phyloP scores from a whole-genome alignment of 2,329 filamentous ascomycete species.

The Thyridium curvatum region DNA sequence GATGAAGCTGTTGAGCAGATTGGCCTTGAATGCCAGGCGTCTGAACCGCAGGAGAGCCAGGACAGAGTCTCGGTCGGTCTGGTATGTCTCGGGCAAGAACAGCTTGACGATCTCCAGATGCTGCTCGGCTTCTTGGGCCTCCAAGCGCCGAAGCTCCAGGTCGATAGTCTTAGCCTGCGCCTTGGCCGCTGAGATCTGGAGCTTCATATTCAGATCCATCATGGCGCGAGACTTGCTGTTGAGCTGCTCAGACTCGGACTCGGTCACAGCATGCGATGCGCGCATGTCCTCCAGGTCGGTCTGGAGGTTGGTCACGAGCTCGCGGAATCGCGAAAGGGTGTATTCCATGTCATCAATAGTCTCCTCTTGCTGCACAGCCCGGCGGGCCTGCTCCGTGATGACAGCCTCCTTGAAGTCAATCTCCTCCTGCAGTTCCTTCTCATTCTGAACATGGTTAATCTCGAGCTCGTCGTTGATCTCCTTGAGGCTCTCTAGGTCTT shows the following conservation, averaged over 20 bases:
- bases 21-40: constrained; percentile 81
- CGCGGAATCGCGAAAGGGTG: constrained; percentile 80
- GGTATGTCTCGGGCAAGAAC: constrained; percentile 81
- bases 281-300: constrained; percentile 86
- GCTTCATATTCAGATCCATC: constrained; percentile 93
- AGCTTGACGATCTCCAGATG: constrained; percentile 84
- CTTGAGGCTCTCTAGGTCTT: constrained; percentile 82
- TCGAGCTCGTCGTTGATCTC: constrained; percentile 95
- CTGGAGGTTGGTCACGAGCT: constrained; percentile 80
- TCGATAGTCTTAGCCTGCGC: constrained; percentile 93
- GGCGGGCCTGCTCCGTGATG: constrained; percentile 73
- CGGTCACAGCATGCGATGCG: constrained; percentile 85
- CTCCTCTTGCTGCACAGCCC: constrained; percentile 70
- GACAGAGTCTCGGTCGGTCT: constrained; percentile 77
- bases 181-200: constrained; percentile 85
- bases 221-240: constrained; percentile 84
- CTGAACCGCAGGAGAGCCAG: constrained; percentile 83
- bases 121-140: constrained; percentile 82
- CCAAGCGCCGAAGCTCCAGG: constrained; percentile 76
- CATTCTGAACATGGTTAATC: constrained; percentile 84
- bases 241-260: constrained; percentile 86
- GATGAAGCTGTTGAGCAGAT: constrained; percentile 69
- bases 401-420: constrained; percentile 82
- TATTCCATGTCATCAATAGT: constrained; percentile 83
- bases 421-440: constrained; percentile 91